These are phyloP conservation scores for Cetradonia linearis DNA, from an alignment of 495 filamentous ascomycete species.

Conservation along the genomic window DNA sequence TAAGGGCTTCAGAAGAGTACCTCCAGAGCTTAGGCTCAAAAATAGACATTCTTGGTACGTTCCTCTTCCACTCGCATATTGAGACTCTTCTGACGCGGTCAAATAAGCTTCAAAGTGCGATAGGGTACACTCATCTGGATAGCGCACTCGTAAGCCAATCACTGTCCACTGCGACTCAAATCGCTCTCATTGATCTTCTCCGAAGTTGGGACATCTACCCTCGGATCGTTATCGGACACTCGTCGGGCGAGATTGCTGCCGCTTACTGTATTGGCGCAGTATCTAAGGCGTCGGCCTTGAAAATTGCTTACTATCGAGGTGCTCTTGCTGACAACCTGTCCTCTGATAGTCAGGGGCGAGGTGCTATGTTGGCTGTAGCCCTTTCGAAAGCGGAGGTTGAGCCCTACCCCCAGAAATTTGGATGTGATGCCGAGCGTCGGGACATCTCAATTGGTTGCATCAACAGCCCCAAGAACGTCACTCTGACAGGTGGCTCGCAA, in stretches of 20 bases:
- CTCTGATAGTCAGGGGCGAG: neutral
- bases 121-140: conserved; percentile 12
- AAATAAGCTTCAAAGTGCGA: conserved; percentile 7
- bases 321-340: conserved; percentile 11
- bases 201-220: conserved; percentile 21
- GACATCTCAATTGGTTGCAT: too few relatives aligned
- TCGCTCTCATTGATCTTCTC: conserved; percentile 29
- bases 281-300: conserved; percentile 16
- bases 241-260: conserved; percentile 46
- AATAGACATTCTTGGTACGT: conserved; percentile 4
- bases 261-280: conserved; percentile 44
- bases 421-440: too few relatives aligned
- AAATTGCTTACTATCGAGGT: conserved; percentile 29
- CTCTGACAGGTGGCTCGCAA: too few relatives aligned
- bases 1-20: neutral
- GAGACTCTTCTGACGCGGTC: neutral
- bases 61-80: neutral
- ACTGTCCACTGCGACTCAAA: conserved; percentile 27
- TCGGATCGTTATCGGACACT: conserved; percentile 35
- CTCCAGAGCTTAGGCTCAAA: neutral
- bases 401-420: too few relatives aligned
- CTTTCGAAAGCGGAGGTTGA: neutral
- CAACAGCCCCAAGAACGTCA: too few relatives aligned
- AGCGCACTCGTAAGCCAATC: conserved; percentile 28
- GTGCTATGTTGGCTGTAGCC: conserved; percentile 19